Evolutionary conservation across 768 basidiomycete genomes (phyloP).

Genomic region (Xanthoconium purpureum): DNA sequence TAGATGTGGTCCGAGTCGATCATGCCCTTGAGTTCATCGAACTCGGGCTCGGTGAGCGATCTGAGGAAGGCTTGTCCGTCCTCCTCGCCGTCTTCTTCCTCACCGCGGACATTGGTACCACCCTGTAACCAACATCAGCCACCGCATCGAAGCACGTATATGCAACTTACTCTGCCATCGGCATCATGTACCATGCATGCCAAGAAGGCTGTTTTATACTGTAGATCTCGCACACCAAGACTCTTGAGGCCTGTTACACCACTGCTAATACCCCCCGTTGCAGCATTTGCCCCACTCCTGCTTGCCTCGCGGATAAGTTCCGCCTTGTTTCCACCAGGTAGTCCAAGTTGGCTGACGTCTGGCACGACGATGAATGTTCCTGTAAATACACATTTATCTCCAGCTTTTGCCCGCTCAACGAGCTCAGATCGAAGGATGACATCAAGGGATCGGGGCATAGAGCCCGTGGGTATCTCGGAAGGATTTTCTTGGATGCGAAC

Average conservation of each 20-base stretch:
- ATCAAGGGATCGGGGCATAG: slow-evolving; percentile 96
- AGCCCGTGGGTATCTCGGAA: slow-evolving; percentile 97
- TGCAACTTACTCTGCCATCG: slow-evolving; percentile 72
- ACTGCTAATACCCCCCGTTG: slow-evolving; percentile 62
- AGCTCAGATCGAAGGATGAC: slow-evolving; percentile 94
- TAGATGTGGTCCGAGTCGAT: slow-evolving; percentile 95
- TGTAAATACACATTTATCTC: slow-evolving; percentile 97
- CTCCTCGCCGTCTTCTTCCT: slow-evolving; percentile 75
- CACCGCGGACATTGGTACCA: slow-evolving; percentile 86
- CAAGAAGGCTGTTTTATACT: slow-evolving; percentile 98
- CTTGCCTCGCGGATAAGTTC: slow-evolving; percentile 86
- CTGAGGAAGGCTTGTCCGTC: slow-evolving; percentile 83
- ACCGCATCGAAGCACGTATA: neutral
- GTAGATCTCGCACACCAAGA: slow-evolving; percentile 90
- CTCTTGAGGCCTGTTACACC: slow-evolving; percentile 95
- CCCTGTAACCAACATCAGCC: slow-evolving; percentile 42
- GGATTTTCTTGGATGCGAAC: slow-evolving; percentile 98
- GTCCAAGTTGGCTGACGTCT: slow-evolving; percentile 92
- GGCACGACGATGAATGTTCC: slow-evolving; percentile 98
- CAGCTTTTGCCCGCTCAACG: slow-evolving; percentile 98
- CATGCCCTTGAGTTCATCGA: slow-evolving; percentile 93
- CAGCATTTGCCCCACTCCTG: slow-evolving; percentile 55
- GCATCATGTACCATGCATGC: slow-evolving; percentile 96
- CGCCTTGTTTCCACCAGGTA: slow-evolving; percentile 91
- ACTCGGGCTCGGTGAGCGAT: slow-evolving; percentile 88